Percentiles rank a stretch among this genome's conserved stretches.
phyloP scores from a whole-genome alignment of 441 rosid species.

The Erodium trifolium region DNA sequence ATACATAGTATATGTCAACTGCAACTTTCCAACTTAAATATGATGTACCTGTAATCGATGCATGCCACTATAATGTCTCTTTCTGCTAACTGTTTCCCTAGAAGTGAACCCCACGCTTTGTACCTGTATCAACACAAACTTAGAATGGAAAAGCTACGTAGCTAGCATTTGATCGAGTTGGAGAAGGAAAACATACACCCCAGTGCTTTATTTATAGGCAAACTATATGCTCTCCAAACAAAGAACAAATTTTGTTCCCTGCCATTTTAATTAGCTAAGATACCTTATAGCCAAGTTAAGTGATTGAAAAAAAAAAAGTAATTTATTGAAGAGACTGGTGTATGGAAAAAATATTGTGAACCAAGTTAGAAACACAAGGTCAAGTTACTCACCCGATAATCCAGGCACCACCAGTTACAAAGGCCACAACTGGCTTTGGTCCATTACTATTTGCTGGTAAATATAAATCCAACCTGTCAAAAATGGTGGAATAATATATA shows the following conservation, averaged over 20 bases:
- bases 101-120: constrained; percentile 97
- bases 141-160: constrained; percentile 14
- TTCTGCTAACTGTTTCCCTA: constrained; percentile 90
- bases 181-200: background rate
- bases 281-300: background rate
- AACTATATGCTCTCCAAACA: background rate
- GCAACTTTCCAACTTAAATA: background rate
- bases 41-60: constrained; percentile 75
- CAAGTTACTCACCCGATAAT: constrained; percentile 66
- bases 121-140: constrained; percentile 45
- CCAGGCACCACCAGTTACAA: constrained; percentile 99
- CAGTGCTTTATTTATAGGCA: background rate
- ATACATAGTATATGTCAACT: background rate
- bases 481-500: constrained; percentile 11
- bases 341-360: background rate
- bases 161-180: background rate
- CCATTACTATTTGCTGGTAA: constrained; percentile 53
- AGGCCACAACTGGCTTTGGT: constrained; percentile 76
- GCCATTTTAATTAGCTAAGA: background rate
- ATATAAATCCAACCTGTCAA: constrained; percentile 74
- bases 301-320: too few species aligned
- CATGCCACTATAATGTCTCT: constrained; percentile 90
- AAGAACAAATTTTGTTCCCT: background rate
- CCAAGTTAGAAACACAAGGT: constrained; percentile 11
- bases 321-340: background rate